Conservation (phyloP, 352 stramenopile species). For the Halophytophthora batemanensis region DNA sequence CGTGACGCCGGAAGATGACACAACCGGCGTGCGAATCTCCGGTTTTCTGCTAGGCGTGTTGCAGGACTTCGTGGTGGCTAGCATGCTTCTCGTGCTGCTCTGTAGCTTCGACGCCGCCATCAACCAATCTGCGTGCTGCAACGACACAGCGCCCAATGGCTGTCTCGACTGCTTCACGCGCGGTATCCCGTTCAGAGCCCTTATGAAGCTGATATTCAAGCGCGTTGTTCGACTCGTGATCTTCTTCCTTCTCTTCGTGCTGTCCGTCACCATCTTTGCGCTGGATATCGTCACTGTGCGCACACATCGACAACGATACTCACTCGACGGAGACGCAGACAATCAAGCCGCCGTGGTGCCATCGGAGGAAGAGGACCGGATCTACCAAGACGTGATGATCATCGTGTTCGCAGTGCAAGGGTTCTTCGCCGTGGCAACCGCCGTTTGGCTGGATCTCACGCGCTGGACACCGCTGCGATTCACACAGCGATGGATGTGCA, state of each 20-base stretch:
- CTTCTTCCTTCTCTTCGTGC: slow-evolving; percentile 12
- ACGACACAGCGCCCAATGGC: slow-evolving; percentile 29
- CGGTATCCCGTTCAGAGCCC: slow-evolving; percentile 15
- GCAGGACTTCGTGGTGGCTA: slow-evolving; percentile 24
- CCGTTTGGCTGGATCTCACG: slow-evolving; percentile 28
- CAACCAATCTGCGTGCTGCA: slow-evolving; percentile 21
- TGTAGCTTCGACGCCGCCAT: slow-evolving; percentile 21
- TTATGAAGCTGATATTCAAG: slow-evolving; percentile 25
- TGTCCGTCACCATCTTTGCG: slow-evolving; percentile 16
- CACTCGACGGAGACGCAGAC: slow-evolving; percentile 8
- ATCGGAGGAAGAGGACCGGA: slow-evolving; percentile 2
- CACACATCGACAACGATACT: slow-evolving; percentile 12
- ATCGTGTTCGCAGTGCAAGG: slow-evolving; percentile 8
- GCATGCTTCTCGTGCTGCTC: slow-evolving; percentile 16
- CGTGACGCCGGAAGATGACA: slow-evolving; percentile 5
- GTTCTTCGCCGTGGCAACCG: slow-evolving; percentile 8
- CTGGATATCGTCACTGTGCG: slow-evolving; percentile 23
- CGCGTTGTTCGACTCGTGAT: slow-evolving; percentile 9
- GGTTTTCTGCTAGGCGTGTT: slow-evolving; percentile 20
- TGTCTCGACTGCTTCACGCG: slow-evolving; percentile 27
- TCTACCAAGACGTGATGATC: not conserved
- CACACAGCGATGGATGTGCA: slow-evolving; percentile 4
- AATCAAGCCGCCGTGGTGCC: slow-evolving; percentile 2
- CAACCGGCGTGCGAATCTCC: slow-evolving; percentile 3
- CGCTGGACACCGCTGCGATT: slow-evolving; percentile 17